A percentile compares a stretch with the other conserved stretches of the same genome.
These are phyloP conservation scores for Gigaspora rosea DNA, from an alignment of 192 early-diverging fungal species.

Conservation along the genomic window DNA sequence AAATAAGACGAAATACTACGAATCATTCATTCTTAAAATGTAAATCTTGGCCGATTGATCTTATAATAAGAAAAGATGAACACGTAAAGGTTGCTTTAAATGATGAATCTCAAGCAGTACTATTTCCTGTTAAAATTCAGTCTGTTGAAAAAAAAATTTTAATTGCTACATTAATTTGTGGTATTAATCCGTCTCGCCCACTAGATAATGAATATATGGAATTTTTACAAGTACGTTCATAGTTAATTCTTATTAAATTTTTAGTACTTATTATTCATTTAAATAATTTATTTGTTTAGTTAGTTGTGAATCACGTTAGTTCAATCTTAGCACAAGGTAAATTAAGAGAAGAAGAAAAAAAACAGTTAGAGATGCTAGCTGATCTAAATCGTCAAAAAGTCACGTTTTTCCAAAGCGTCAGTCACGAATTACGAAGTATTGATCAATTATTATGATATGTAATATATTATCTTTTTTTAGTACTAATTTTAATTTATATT, in stretches of 20 bases:
- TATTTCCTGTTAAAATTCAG: background rate
- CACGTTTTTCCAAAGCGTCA: slow-evolving; percentile 46
- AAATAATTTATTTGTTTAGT: background rate
- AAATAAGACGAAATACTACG: background rate
- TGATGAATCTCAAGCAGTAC: slow-evolving; percentile 10
- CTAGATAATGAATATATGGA: slow-evolving; percentile 31
- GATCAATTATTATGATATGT: background rate
- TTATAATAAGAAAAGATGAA: background rate
- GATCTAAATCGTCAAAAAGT: slow-evolving; percentile 48
- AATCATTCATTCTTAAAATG: background rate
- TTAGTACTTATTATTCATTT: background rate
- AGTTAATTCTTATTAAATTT: background rate
- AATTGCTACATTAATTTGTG: slow-evolving; percentile 22
- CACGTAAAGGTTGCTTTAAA: background rate
- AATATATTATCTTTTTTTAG: background rate
- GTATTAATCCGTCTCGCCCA: background rate
- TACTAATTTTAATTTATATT: too few species aligned
- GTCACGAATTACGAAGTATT: slow-evolving; percentile 52
- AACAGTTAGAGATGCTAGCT: slow-evolving; percentile 36
- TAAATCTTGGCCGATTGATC: background rate
- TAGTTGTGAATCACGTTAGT: slow-evolving; percentile 40
- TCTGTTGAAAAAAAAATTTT: background rate
- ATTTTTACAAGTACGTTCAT: slow-evolving; percentile 33
- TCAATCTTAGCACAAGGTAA: slow-evolving; percentile 37
- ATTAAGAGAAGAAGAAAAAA: slow-evolving; percentile 42